Evolutionary conservation across 208 protist genomes (phyloP), one percentile per base, ranked within the genome.

Genomic region (Angomonas deanei): DNA sequence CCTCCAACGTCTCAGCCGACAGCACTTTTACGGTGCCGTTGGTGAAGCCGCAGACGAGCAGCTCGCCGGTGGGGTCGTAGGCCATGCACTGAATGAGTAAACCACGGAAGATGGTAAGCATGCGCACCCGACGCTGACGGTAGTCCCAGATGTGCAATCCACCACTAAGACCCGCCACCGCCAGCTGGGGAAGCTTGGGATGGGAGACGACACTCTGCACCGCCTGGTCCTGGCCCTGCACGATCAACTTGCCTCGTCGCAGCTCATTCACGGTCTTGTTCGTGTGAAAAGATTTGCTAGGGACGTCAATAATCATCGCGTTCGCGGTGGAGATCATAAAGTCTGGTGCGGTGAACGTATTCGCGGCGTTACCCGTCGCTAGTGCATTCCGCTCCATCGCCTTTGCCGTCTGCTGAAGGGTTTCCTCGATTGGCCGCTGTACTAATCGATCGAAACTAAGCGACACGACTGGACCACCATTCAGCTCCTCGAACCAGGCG

Each of bases 401-500:
- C 15, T 56, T 58, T 23, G 61, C 71, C 19, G 71, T 73, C 27
- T 76, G 65, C 10, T 42, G 39, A n/a, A 64, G 38, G 19, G 68
- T 67, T 23, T 87, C 78, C 21, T 82, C 70, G 33, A 74, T n/a
- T 19, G 64, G 32, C 52, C 28, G 8, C 52, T 33, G 26, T 30
- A 28, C 27, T 6, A 52, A 69, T 5, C 71, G 64, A 57, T 95
- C 88, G 62, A 98, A 96, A 62, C 92, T 96, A 59, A 98, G 71
- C 36, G 91, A 97, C 42, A 89, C 91, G 55, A 98, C 86, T 1
- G 94, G 88, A 1, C 95, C 95, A 33, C 76, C 85, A 65, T 96
- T 92, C 23, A 98, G 76, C 50, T 97, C 93, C 60, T 98, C 97
- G 66, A 97, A 98, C 97, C 97, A 98, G 48, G 91, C 92, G 13